A percentile compares a stretch with the other conserved stretches of the same genome.
These are phyloP conservation scores for Metschnikowia kofuensis DNA, from an alignment of 805 yeast species.

Conservation along the genomic window DNA sequence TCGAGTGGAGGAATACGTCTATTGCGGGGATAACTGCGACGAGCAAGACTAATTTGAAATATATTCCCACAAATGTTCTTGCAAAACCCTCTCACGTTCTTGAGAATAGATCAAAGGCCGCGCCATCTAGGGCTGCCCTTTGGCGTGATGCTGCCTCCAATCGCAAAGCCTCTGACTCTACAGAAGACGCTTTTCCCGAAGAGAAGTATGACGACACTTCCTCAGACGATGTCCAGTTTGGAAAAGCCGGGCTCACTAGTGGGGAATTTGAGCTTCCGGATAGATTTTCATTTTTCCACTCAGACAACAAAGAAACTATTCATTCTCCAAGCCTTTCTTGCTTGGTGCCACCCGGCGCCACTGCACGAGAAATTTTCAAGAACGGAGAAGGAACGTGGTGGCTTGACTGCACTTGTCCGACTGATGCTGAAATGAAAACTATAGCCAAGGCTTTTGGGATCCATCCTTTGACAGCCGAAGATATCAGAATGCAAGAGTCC, in stretches of 20 bases:
- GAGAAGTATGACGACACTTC: constrained; percentile 21
- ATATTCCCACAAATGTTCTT: constrained; percentile 51
- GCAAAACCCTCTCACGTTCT: constrained; percentile 9
- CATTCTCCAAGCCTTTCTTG: constrained; percentile 88
- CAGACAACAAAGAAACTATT: constrained; percentile 80
- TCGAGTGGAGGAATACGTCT: background rate
- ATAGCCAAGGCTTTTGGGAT: constrained; percentile 92
- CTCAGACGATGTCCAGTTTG: constrained; percentile 39
- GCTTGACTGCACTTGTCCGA: constrained; percentile 92
- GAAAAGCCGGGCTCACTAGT: constrained; percentile 33
- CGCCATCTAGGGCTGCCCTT: background rate
- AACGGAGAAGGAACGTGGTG: constrained; percentile 86
- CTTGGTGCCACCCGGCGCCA: constrained; percentile 60
- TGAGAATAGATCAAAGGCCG: background rate
- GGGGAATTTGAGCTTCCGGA: constrained; percentile 52
- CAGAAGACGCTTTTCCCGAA: constrained; percentile 21
- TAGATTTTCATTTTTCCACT: constrained; percentile 77
- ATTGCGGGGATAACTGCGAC: background rate
- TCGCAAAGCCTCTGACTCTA: constrained; percentile 20
- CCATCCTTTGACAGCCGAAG: constrained; percentile 97
- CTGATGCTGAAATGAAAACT: constrained; percentile 91
- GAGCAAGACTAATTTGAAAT: constrained; percentile 55
- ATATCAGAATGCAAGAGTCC: constrained; percentile 92
- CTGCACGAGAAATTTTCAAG: constrained; percentile 65
- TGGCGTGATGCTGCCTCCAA: background rate